A percentile compares a stretch with the other conserved stretches of the same genome.
Conservation (phyloP, 768 basidiomycete genomes). For the Auriculariales sp. region DNA sequence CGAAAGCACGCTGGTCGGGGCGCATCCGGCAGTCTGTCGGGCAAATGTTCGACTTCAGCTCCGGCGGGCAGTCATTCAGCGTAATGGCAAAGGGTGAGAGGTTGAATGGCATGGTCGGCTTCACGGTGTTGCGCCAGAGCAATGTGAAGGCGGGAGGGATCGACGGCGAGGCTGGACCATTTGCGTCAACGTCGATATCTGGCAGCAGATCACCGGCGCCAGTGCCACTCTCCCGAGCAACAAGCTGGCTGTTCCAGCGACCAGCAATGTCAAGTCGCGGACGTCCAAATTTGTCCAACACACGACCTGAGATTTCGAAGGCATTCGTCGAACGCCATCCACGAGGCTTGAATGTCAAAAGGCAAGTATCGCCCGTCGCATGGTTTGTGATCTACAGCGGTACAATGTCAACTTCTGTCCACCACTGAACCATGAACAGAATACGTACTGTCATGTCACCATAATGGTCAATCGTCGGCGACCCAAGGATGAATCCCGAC, state of each 20-base stretch:
- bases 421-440: neutral
- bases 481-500: conserved; percentile 87
- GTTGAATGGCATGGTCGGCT: conserved; percentile 77
- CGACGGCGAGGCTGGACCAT: conserved; percentile 24
- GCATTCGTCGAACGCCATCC: conserved; percentile 90
- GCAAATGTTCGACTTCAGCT: conserved; percentile 56
- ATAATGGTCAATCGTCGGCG: conserved; percentile 80
- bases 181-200: conserved; percentile 41
- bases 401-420: neutral
- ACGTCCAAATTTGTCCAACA: conserved; percentile 48
- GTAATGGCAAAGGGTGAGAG: conserved; percentile 90
- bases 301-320: conserved; percentile 81
- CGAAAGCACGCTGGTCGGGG: conserved; percentile 91
- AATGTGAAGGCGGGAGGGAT: conserved; percentile 60
- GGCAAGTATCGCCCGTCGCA: conserved; percentile 73
- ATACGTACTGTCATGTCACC: conserved; percentile 80
- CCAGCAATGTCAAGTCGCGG: conserved; percentile 83
- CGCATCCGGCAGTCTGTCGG: conserved; percentile 88
- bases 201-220: conserved; percentile 48
- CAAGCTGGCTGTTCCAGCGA: conserved; percentile 88
- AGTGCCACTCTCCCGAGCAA: conserved; percentile 60
- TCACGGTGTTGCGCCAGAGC: conserved; percentile 87
- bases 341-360: conserved; percentile 89
- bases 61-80: conserved; percentile 71
- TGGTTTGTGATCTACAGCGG: conserved; percentile 62